These are phyloP conservation scores for Sclerotinia sclerotiorum DNA, from an alignment of 2,329 filamentous ascomycete genomes.

Conservation along the genomic window DNA sequence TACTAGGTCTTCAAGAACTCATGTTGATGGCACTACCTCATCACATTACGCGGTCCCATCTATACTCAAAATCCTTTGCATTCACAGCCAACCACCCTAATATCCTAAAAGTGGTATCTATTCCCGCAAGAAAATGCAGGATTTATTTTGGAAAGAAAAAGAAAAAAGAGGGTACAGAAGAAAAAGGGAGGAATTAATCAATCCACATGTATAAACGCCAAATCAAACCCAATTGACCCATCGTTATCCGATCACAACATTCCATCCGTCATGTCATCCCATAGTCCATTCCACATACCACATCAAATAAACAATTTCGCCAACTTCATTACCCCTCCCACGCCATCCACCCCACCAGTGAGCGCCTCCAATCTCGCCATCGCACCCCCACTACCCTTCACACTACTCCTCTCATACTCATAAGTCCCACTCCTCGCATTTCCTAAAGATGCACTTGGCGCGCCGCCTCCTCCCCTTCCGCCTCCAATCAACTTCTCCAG, in stretches of 20 bases:
- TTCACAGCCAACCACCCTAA: neutral
- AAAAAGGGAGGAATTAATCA: neutral
- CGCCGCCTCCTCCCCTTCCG: slow-evolving; percentile 14
- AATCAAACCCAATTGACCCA: neutral
- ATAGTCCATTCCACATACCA: neutral
- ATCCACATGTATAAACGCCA: neutral
- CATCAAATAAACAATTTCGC: slow-evolving; percentile 41
- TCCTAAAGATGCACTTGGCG: neutral
- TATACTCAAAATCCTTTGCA: neutral
- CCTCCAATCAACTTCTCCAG: slow-evolving; percentile 59
- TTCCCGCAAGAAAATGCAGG: neutral
- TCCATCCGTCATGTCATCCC: neutral
- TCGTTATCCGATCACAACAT: neutral
- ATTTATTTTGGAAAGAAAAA: neutral
- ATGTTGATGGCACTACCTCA: neutral
- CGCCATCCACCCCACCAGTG: slow-evolving; percentile 34
- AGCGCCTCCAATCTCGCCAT: slow-evolving; percentile 30
- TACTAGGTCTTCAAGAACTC: too few species aligned
- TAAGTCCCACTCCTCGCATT: slow-evolving; percentile 12
- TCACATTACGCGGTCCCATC: neutral
- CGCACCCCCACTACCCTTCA: slow-evolving; percentile 29
- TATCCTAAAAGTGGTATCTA: slow-evolving; percentile 4
- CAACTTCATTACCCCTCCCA: slow-evolving; percentile 37
- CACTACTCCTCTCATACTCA: slow-evolving; percentile 28
- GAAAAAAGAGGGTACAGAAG: neutral